Evolutionary conservation across 1,284 basidiomycete species (phyloP), one percentile per base, ranked within the genome.

Genomic region (Moniliella sp.): DNA sequence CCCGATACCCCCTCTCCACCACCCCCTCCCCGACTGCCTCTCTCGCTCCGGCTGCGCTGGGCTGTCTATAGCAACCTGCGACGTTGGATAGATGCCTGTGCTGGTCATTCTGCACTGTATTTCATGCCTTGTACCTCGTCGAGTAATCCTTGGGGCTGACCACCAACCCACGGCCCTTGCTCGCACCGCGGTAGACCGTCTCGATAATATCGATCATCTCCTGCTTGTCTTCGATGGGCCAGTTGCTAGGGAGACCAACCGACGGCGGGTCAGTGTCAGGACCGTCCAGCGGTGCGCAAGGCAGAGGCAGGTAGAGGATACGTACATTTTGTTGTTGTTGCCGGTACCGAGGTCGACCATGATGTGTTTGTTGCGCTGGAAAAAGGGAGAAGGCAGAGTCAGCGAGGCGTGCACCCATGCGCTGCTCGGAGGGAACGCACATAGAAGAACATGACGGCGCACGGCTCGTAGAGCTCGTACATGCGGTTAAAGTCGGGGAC

Each of bases 301-400:
- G 16, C 9, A 3, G 19, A 27, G 25, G 14, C 5, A n/a, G n/a
- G n/a, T n/a, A n/a, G n/a, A n/a, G n/a, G n/a, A 15, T n/a, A 40
- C 47, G 42, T 34, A 49, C 47, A 93, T 91, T 66, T 99, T 97
- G 66, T 97, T 97, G 65, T 99, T 97, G 66, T 99, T 94, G 67
- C 91, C 88, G 31, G 88, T 97, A 10, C 88, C 86, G 47, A 93
- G 66, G 72, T 94, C 88, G 57, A 97, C 93, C 88, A 97, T 94
- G 65, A 97, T 99, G 58, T 99, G 88, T 62, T 97, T 91, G 65
- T 93, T 93, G 25, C 84, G 53, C 21, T 23, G 21, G 8, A n/a
- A 7, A 23, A 23, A 23, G 21, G 21, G 7, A 23, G 7, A 7
- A 23, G 21, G 8, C 8, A 7, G 21, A n/a, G 8, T 23, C 21